Evolutionary conservation across 2,329 filamentous ascomycete genomes (phyloP), one percentile per base, ranked within the genome.

Genomic region (Pseudogymnoascus sp.): DNA sequence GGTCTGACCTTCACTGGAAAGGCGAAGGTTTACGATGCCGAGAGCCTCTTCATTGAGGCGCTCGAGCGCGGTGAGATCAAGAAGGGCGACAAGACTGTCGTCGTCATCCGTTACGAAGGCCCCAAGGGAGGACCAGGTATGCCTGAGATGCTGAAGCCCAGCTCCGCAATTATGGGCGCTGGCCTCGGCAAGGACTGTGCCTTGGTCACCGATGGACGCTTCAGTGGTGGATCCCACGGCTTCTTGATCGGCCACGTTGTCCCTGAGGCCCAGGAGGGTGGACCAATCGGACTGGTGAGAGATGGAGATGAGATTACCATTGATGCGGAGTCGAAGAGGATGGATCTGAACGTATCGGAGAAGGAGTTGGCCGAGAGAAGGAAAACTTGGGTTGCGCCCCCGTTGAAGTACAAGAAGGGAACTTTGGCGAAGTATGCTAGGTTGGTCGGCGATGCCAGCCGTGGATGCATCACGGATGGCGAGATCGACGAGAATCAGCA

Each of bases 81-180:
- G 74, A 88, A 89, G 78, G 87, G 87, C 62, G 88, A 91, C 72
- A 91, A 90, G 77, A 89, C 85, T 0, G 88, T 91, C 42, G 87
- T 90, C 31, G 85, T 91, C 61, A 90, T 91, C 74, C 85, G 88
- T 50, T 90, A 90, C 73, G 86, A 88, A 70, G 88, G 88, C 1
- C 88, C 88, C 40, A 89, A 88, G 75, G 88, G 88, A 63, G 87
- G 87, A 1, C 88, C 88, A 0, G 88, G 88, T 64, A 90, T 90
- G 88, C 87, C 74, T 26, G 88, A 90, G 77, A 89, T 89, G 86
- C 75, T 90, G 70, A 90, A 90, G 74, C 87, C 88, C 59, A 85
- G 81, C 59, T 86, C 86, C 11, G 87, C 87, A 31, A 88, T 90
- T 72, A 90, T 90, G 87, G 88, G 88, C 17, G 86, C 86, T 19